Evolutionary conservation across 2,329 filamentous ascomycete species (phyloP).

Genomic region (Amauroascus niger): DNA sequence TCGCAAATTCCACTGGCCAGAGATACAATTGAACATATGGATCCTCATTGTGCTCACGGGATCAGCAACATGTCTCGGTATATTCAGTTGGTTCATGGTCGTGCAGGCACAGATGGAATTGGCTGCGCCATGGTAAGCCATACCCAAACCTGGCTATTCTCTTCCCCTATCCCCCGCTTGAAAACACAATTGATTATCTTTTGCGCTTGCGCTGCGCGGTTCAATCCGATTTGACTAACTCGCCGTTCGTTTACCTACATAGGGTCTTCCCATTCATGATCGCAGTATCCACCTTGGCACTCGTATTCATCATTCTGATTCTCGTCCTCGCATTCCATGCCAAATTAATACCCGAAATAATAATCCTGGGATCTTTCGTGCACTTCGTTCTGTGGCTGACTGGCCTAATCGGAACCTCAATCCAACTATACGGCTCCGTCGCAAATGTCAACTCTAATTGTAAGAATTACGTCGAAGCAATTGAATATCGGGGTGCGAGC

Average conservation of each 20-base stretch:
- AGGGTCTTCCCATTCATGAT: conserved; percentile 59
- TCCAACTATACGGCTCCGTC: conserved; percentile 50
- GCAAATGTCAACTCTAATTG: conserved; percentile 52
- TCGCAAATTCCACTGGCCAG: conserved; percentile 53
- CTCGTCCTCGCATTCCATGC: conserved; percentile 48
- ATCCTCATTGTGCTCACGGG: conserved; percentile 52
- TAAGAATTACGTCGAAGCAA: conserved; percentile 46
- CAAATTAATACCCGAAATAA: conserved; percentile 48
- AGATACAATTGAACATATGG: conserved; percentile 56
- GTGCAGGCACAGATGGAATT: conserved; percentile 48
- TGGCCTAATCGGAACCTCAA: conserved; percentile 52
- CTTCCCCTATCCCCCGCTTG: background rate
- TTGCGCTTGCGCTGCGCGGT: too few relatives aligned
- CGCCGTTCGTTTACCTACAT: background rate
- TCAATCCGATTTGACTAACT: conserved; percentile 1
- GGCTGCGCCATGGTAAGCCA: conserved; percentile 53
- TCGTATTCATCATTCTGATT: conserved; percentile 51
- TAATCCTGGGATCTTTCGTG: conserved; percentile 52
- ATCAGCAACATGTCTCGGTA: conserved; percentile 49
- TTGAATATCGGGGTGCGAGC: conserved; percentile 39
- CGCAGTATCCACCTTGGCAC: conserved; percentile 46
- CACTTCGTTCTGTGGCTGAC: conserved; percentile 53
- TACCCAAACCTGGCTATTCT: conserved; percentile 17
- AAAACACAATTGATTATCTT: background rate
- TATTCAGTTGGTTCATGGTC: conserved; percentile 51